Base-by-base conservation (phyloP, 2,329 filamentous ascomycete species). In the Elsinoe arachidis region DNA sequence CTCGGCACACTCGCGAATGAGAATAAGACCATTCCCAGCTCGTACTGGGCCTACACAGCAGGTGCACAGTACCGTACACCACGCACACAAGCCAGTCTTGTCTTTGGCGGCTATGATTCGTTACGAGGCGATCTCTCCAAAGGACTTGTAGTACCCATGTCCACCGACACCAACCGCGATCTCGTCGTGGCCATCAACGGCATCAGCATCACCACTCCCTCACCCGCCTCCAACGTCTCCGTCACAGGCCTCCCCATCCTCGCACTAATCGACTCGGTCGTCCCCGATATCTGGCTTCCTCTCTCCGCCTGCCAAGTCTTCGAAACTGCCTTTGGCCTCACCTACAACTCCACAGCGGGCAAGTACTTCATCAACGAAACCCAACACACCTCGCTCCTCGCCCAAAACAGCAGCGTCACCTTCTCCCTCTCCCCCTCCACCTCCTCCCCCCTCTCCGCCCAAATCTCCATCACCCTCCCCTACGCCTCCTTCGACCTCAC, bases 31-130 rank as follows among this genome's bases (percentile, higher is more conserved):
- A 86, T 90, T 49, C 83, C 86, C 1, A 89, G 86, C 67, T 77
- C 88, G 61, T 87, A 84, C 41, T 90, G 86, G 67, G 86, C 84
- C 55, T 90, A 84, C 68, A 90, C 87, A 5, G 86, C 86, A 37
- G 87, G 87, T 14, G 85, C 85, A 14, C 79, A 79, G 61, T 90
- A 90, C 65, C 78, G 84, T 41, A 57, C 17, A 35, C 46, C 34
- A 52, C 17, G 37, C 7, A 52, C 55, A n/a, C 67, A 71, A 9
- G 70, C 66, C 12, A 76, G 73, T 30, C 69, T 90, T 46, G 87
- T 83, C 0, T 72, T 90, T 9, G 87, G 87, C 19, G 86, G 87
- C 26, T 88, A 85, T 65, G 87, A 90, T 66, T 69, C 75, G 11
- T 78, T 80, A 43, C 79, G 84, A 43, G 82, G 87, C 59, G 73